phyloP scores from a whole-genome alignment of 2,329 filamentous ascomycete genomes.

The Cylindrodendrum hubeiense region DNA sequence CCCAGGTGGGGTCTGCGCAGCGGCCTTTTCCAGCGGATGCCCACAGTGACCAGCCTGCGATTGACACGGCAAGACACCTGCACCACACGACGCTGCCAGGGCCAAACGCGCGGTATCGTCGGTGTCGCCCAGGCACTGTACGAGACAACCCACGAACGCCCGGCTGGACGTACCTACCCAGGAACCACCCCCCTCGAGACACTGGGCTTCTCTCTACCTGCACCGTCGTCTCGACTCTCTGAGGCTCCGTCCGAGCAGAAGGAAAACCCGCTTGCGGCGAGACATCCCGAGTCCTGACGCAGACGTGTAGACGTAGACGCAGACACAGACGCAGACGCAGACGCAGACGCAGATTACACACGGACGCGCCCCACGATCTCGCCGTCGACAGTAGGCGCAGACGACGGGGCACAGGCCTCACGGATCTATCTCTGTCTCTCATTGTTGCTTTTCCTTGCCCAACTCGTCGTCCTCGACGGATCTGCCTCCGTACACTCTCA shows the following conservation, averaged over 20 bases:
- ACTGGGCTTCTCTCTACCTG: background rate
- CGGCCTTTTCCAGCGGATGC: conserved; percentile 1
- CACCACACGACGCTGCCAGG: background rate
- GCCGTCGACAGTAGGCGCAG: too few species aligned
- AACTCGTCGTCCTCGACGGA: too few species aligned
- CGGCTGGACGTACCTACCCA: too few species aligned
- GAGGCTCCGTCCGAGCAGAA: conserved; percentile 25
- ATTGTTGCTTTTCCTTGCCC: too few species aligned
- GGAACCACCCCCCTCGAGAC: conserved; percentile 11
- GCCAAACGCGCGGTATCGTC: background rate
- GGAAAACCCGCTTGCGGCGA: conserved; percentile 16
- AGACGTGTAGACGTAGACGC: background rate
- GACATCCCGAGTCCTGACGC: conserved; percentile 5
- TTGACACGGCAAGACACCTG: background rate
- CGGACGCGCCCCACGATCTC: background rate
- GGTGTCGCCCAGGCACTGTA: background rate
- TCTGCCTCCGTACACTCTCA: background rate
- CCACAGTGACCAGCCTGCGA: background rate
- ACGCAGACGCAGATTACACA: too few species aligned
- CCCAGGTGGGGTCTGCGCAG: conserved; percentile 7
- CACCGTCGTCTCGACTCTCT: background rate
- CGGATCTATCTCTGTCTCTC: too few species aligned
- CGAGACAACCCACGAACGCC: background rate
- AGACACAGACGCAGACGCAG: background rate
- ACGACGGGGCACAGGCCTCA: too few species aligned